Evolutionary conservation across 257 asterid species (phyloP).

Genomic region (Scutellaria barbata): DNA sequence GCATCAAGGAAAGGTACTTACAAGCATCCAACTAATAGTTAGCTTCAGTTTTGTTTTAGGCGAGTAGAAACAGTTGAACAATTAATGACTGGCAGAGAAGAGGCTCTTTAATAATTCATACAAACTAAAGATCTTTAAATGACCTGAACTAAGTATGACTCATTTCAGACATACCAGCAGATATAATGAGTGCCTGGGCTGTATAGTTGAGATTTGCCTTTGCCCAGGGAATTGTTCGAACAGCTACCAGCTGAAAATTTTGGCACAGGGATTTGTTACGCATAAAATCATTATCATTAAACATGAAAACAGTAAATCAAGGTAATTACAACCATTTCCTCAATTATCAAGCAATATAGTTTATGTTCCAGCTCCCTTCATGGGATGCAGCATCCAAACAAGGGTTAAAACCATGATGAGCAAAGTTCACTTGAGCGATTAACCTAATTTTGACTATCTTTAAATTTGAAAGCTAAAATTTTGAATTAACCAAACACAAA

Average conservation of each 20-base stretch:
- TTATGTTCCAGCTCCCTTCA: background rate
- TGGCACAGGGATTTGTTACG: conserved; percentile 1
- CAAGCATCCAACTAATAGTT: background rate
- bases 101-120: conserved; percentile 2
- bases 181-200: conserved; percentile 82
- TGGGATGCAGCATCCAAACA: background rate
- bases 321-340: background rate
- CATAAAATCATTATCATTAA: background rate
- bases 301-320: background rate
- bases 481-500: background rate
- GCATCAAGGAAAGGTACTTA: background rate
- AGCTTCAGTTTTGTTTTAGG: background rate
- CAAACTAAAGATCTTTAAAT: background rate
- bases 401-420: background rate
- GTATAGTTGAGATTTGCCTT: conserved; percentile 83
- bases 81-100: background rate
- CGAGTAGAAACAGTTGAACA: conserved; percentile 3
- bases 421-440: background rate
- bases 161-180: conserved; percentile 60
- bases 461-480: background rate
- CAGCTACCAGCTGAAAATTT: conserved; percentile 65
- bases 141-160: background rate
- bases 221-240: conserved; percentile 80
- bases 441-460: background rate
- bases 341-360: background rate